Base-by-base conservation (phyloP, 225 moss, liverwort and hornwort species). In the Rhytidiadelphus loreus region DNA sequence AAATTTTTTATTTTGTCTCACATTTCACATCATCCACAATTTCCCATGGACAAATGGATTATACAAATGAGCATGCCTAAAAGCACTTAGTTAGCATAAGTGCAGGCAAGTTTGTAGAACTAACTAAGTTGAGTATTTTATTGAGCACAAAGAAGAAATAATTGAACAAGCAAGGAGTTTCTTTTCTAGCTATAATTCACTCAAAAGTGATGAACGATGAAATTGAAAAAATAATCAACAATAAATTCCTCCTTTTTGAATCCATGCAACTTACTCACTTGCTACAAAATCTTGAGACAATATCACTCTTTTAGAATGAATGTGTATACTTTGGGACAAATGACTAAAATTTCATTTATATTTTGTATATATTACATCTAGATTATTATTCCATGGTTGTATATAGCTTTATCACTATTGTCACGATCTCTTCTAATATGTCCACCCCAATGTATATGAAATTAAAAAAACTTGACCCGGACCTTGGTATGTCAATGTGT, bases 1-100 rank as follows among this genome's bases (percentile, higher is more conserved):
- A 0, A 17, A 7, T n/a, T n/a, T n/a, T n/a, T 9, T 73, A 17
- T 6, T 7, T 19, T 48, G 17, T 1, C 0, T 74, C 12, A 18
- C 30, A 48, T 73, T 4, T 30, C 18, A 48, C 30, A 46, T 73
- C 11, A 41, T 48, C 18, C 1, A 48, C 7, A 48, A 73, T 2
- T 73, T 46, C 6, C 4, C 2, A 28, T 29, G 8, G 0, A 6
- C 46, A 30, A 46, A 48, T 30, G 19, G 73, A 74, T 30, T 48
- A 11, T 19, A 48, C 19, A 48, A 48, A 30, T 48, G 48, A 74
- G 4, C 5, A 30, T 19, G 12, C 30, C 1, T 48, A n/a, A 0
- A 48, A 74, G 19, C 12, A 74, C 1, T 30, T 48, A 30, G 2
- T 30, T 46, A 18, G 11, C 8, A 11, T 19, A 18, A 24, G 7